Percentiles rank a stretch among this genome's conserved stretches.
Evolutionary conservation across 352 stramenopile species (phyloP).

Genomic region (Phytophthora pluvialis): DNA sequence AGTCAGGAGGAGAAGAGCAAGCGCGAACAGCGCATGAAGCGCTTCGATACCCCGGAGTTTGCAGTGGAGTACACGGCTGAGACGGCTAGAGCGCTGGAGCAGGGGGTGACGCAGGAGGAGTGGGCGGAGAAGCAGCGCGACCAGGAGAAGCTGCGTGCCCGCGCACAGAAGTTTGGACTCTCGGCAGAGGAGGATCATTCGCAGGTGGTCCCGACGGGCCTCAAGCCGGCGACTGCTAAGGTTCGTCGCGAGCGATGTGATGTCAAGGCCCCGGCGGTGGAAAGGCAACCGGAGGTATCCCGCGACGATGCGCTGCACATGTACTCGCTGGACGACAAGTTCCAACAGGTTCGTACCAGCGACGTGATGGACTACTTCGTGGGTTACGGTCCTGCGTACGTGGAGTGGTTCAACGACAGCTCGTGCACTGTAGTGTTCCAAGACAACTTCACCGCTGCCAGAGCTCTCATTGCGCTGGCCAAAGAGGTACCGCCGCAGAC

Average conservation of each 20-base stretch:
- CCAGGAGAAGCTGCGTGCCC: conserved; percentile 66
- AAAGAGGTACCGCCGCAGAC: conserved; percentile 58
- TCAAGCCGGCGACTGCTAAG: conserved; percentile 58
- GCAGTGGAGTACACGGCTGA: conserved; percentile 73
- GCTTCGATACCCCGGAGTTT: conserved; percentile 82
- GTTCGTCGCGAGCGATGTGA: conserved; percentile 71
- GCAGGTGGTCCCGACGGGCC: conserved; percentile 24
- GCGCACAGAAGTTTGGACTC: conserved; percentile 78
- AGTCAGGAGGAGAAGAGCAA: conserved; percentile 69
- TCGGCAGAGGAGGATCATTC: conserved; percentile 45
- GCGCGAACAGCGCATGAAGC: conserved; percentile 78
- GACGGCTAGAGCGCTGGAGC: conserved; percentile 55
- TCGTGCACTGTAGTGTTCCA: conserved; percentile 86
- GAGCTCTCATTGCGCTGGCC: conserved; percentile 66
- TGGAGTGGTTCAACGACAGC: conserved; percentile 90
- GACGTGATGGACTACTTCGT: conserved; percentile 83
- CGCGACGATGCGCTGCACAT: conserved; percentile 81
- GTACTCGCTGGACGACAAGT: conserved; percentile 83
- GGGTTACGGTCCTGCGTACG: conserved; percentile 83
- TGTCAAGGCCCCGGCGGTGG: conserved; percentile 31
- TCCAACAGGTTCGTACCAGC: conserved; percentile 81
- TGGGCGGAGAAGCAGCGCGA: conserved; percentile 65
- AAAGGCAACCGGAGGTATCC: conserved; percentile 43
- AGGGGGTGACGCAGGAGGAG: conserved; percentile 79
- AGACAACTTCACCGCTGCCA: conserved; percentile 69